Conservation (phyloP, 108 stramenopile genomes). For the Bacterosira constricta region DNA sequence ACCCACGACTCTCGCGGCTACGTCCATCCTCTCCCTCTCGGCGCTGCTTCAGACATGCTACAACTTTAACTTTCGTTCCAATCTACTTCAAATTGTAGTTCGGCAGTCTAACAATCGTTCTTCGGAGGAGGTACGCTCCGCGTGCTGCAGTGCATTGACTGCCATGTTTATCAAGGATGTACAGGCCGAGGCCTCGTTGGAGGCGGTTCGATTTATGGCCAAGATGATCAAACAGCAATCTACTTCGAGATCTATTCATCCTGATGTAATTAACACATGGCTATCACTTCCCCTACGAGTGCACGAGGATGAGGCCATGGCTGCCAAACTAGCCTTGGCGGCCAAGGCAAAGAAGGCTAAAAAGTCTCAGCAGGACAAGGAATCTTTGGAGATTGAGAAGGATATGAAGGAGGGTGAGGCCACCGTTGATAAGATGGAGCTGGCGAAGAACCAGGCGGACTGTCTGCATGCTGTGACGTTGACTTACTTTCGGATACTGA, state of each 20-base stretch:
- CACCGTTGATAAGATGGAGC: slow-evolving; percentile 72
- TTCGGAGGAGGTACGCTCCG: slow-evolving; percentile 63
- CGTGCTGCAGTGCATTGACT: slow-evolving; percentile 68
- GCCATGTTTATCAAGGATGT: slow-evolving; percentile 73
- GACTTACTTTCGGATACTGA: slow-evolving; percentile 88
- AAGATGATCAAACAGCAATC: slow-evolving; percentile 68
- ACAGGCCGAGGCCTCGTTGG: slow-evolving; percentile 80
- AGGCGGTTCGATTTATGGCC: slow-evolving; percentile 71
- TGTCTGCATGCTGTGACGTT: slow-evolving; percentile 75
- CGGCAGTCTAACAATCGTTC: slow-evolving; percentile 63
- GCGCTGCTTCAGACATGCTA: slow-evolving; percentile 73
- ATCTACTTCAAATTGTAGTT: slow-evolving; percentile 71
- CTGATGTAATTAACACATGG: slow-evolving; percentile 74
- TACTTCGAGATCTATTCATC: slow-evolving; percentile 37
- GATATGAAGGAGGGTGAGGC: slow-evolving; percentile 85
- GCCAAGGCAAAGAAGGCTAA: slow-evolving; percentile 74
- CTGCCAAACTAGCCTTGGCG: slow-evolving; percentile 69
- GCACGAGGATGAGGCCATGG: slow-evolving; percentile 84
- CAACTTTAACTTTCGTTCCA: slow-evolving; percentile 90
- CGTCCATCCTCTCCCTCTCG: slow-evolving; percentile 70
- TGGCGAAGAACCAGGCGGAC: slow-evolving; percentile 78
- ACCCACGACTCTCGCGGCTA: slow-evolving; percentile 69
- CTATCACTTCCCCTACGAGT: slow-evolving; percentile 73
- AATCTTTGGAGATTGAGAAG: slow-evolving; percentile 70
- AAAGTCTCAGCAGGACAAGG: slow-evolving; percentile 69